Evolutionary conservation across 805 yeast genomes (phyloP).

Genomic region (Candida silvicultrix): DNA sequence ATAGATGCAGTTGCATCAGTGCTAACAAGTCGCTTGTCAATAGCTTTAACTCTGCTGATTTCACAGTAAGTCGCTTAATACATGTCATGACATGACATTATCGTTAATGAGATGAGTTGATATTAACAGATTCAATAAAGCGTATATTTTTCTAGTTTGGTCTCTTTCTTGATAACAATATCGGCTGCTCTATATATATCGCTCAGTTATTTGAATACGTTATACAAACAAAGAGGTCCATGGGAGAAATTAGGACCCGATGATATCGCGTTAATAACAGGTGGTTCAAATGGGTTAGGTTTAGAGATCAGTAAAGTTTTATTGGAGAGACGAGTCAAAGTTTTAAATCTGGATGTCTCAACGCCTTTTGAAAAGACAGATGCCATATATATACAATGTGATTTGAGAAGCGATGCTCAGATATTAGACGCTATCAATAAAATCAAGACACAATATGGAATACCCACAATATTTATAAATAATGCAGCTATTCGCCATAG

Average conservation of each 20-base stretch:
- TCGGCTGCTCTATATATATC: background rate
- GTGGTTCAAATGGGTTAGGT: conserved; percentile 35
- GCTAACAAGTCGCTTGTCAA: background rate
- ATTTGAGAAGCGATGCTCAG: conserved; percentile 46
- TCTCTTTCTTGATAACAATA: no score
- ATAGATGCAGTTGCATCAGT: background rate
- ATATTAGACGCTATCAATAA: conserved; percentile 32
- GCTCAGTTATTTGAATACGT: background rate
- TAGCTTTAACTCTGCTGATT: background rate
- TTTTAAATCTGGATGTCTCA: conserved; percentile 23
- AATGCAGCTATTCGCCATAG: conserved; percentile 74
- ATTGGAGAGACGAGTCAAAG: conserved; percentile 9
- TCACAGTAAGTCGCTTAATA: background rate
- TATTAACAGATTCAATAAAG: no score
- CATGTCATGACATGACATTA: no score
- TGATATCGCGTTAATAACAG: conserved; percentile 27
- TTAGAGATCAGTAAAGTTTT: conserved; percentile 19
- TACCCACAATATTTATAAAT: conserved; percentile 62
- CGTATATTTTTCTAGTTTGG: no score
- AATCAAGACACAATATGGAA: conserved; percentile 41
- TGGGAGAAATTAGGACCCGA: conserved; percentile 11
- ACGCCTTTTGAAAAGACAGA: conserved; percentile 8
- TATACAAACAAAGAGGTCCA: conserved; percentile 14
- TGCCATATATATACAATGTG: conserved; percentile 47
- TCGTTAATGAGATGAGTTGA: no score